Evolutionary conservation across 2,329 filamentous ascomycete genomes (phyloP).

Genomic region (Exophiala spinifera): DNA sequence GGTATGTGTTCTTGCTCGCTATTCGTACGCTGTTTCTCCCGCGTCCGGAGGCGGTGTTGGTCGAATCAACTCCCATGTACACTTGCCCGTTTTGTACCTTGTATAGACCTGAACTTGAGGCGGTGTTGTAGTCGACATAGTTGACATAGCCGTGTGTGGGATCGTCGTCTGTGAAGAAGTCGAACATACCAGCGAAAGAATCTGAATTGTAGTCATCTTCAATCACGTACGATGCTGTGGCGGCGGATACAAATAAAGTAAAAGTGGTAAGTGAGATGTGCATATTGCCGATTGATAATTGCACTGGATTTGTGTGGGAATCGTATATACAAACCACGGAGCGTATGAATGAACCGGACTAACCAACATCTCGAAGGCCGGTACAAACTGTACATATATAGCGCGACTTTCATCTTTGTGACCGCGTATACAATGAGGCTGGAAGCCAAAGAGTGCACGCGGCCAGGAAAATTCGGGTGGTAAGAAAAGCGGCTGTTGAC

Average conservation of each 20-base stretch:
- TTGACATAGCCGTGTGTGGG: constrained; percentile 74
- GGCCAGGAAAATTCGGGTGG: constrained; percentile 9
- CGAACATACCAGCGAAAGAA: constrained; percentile 52
- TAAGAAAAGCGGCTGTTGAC: constrained; percentile 13
- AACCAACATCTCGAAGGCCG: constrained; percentile 9
- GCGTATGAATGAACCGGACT: constrained; percentile 2
- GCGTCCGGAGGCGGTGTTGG: constrained; percentile 51
- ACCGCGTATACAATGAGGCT: constrained; percentile 13
- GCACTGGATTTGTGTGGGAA: not conserved
- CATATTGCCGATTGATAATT: constrained; percentile 14
- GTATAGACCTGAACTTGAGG: constrained; percentile 57
- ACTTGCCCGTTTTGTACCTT: constrained; percentile 55
- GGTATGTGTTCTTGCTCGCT: constrained; percentile 62
- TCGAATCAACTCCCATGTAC: constrained; percentile 68
- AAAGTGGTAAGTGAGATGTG: constrained; percentile 13
- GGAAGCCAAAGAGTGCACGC: constrained; percentile 8
- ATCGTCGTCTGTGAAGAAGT: constrained; percentile 55
- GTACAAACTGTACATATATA: constrained; percentile 13
- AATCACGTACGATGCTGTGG: constrained; percentile 39
- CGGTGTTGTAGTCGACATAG: constrained; percentile 60
- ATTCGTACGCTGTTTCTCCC: constrained; percentile 71
- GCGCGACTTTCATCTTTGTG: not conserved
- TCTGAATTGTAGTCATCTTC: constrained; percentile 47
- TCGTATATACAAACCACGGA: not conserved
- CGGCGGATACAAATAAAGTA: constrained; percentile 11